A percentile compares a stretch with the other conserved stretches of the same genome.
Conservation (phyloP, 768 basidiomycete genomes). For the Kondoa malvinella region DNA sequence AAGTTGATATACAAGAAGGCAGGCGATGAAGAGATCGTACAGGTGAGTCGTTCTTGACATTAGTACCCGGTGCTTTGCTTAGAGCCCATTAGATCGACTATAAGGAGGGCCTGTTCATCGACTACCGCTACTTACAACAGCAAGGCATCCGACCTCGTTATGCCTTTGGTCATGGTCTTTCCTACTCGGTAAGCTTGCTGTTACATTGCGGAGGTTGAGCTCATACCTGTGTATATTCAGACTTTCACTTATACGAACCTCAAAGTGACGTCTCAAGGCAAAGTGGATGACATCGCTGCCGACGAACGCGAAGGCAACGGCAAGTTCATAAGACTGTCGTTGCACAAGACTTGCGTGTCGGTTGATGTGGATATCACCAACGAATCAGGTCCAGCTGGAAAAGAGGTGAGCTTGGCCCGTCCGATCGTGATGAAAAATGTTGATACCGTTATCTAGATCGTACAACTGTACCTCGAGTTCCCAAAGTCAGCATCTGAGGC, state of each 20-base stretch:
- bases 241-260: neutral
- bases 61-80: conserved; percentile 20
- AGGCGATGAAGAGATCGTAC: conserved; percentile 24
- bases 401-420: neutral
- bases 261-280: neutral
- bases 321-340: neutral
- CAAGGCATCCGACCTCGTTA: conserved; percentile 37
- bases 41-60: neutral
- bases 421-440: neutral
- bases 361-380: neutral
- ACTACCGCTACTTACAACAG: conserved; percentile 58
- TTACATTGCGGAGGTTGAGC: neutral
- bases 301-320: neutral
- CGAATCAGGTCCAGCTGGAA: neutral
- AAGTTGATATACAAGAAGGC: conserved; percentile 3
- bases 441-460: neutral
- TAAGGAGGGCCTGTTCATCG: conserved; percentile 42
- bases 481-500: neutral
- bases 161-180: conserved; percentile 78
- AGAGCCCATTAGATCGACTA: conserved; percentile 42
- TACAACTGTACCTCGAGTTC: neutral
- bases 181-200: conserved; percentile 42
- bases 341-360: neutral
- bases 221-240: neutral
- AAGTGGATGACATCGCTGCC: neutral